phyloP scores from a whole-genome alignment of 306 rosid species.

The Heteromeles arbutifolia region DNA sequence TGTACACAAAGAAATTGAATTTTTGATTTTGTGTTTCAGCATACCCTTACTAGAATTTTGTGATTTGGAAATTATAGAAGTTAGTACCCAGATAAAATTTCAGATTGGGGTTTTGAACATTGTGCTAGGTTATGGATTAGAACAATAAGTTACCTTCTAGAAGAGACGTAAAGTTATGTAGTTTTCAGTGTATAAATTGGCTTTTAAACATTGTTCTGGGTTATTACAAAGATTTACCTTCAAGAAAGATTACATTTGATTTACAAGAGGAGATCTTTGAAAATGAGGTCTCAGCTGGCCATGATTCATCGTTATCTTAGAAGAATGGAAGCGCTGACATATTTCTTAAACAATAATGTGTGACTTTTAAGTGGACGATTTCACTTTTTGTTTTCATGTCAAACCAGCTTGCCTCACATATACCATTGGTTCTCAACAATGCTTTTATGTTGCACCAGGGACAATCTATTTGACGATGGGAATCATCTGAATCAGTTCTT shows the following conservation, averaged over 20 bases:
- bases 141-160: too few relatives aligned
- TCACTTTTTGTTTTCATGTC: not conserved
- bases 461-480: conserved; percentile 47
- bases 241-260: not conserved
- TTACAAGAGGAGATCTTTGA: not conserved
- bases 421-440: conserved; percentile 7
- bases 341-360: not conserved
- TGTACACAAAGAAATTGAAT: not conserved
- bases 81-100: too few relatives aligned
- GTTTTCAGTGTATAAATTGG: too few relatives aligned
- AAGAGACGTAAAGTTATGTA: too few relatives aligned
- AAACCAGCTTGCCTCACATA: not conserved
- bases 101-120: too few relatives aligned
- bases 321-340: not conserved
- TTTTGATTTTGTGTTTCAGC: not conserved
- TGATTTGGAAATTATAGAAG: too few relatives aligned
- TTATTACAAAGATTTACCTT: too few relatives aligned
- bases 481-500: conserved; percentile 44
- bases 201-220: too few relatives aligned
- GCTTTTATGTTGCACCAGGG: conserved; percentile 37
- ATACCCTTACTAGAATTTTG: not conserved
- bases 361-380: not conserved
- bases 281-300: not conserved
- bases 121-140: too few relatives aligned
- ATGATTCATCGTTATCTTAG: not conserved